Percentiles rank a stretch among this genome's conserved stretches.
phyloP scores from a whole-genome alignment of 768 basidiomycete genomes.

The Trametes villosa region DNA sequence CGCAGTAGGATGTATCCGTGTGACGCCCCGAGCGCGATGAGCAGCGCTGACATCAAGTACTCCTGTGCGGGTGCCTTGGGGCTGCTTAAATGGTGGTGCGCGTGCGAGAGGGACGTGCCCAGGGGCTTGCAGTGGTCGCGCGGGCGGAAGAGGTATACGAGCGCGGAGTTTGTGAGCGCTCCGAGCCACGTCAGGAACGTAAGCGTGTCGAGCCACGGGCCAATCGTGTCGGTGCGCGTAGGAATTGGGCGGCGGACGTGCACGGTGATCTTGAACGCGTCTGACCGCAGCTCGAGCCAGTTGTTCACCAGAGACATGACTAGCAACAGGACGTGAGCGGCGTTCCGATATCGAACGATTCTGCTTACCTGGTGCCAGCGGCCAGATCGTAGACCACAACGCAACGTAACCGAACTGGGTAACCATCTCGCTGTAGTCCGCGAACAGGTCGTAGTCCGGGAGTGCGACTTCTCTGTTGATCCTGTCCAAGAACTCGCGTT shows the following conservation, averaged over 20 bases:
- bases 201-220: conserved; percentile 91
- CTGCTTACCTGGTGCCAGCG: conserved; percentile 70
- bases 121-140: conserved; percentile 33
- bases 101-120: conserved; percentile 32
- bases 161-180: conserved; percentile 84
- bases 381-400: conserved; percentile 95
- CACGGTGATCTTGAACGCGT: conserved; percentile 93
- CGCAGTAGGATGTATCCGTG: conserved; percentile 83
- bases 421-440: conserved; percentile 96
- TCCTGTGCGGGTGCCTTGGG: conserved; percentile 21
- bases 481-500: conserved; percentile 77
- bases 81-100: conserved; percentile 24
- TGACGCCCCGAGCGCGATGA: conserved; percentile 77
- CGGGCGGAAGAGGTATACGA: conserved; percentile 88
- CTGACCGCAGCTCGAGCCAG: conserved; percentile 86
- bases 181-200: conserved; percentile 90
- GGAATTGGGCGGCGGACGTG: conserved; percentile 87
- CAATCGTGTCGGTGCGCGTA: conserved; percentile 86
- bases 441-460: conserved; percentile 81
- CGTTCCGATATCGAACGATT: background rate
- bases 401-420: conserved; percentile 93
- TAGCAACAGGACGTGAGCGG: background rate
- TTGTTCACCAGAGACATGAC: conserved; percentile 89
- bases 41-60: conserved; percentile 37
- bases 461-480: conserved; percentile 78